Percentiles rank a stretch among this genome's conserved stretches.
phyloP scores from a whole-genome alignment of 1,284 basidiomycete genomes.

The Tylopilus sp. region DNA sequence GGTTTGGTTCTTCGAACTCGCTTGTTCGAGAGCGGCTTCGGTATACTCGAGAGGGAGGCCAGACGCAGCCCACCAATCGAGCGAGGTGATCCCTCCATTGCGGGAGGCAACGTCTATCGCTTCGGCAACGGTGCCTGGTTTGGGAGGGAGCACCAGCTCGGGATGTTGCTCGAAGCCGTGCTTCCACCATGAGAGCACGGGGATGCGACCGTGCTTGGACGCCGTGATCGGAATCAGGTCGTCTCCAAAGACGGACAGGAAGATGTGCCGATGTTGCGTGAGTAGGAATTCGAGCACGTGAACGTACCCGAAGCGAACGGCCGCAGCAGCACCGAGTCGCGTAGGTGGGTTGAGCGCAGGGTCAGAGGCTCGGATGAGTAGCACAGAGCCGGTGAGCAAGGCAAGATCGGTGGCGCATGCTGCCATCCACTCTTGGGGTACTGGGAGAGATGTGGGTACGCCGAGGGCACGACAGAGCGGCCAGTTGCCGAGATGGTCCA shows the following conservation, averaged over 20 bases:
- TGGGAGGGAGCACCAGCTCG: slow-evolving; percentile 51
- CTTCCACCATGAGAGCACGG: slow-evolving; percentile 80
- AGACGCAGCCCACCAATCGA: slow-evolving; percentile 68
- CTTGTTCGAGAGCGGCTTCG: slow-evolving; percentile 70
- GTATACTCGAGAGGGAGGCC: slow-evolving; percentile 64
- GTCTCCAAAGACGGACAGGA: slow-evolving; percentile 54
- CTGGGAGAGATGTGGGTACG: slow-evolving; percentile 61
- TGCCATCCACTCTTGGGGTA: slow-evolving; percentile 65
- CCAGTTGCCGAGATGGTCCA: slow-evolving; percentile 77
- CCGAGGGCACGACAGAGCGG: slow-evolving; percentile 74
- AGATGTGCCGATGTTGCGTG: slow-evolving; percentile 58
- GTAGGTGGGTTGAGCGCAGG: slow-evolving; percentile 57
- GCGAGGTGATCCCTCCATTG: slow-evolving; percentile 58
- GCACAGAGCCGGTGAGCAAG: slow-evolving; percentile 60
- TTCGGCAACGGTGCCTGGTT: slow-evolving; percentile 50
- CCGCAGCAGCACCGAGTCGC: slow-evolving; percentile 59
- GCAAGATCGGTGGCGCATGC: slow-evolving; percentile 66
- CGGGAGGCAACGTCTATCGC: slow-evolving; percentile 71
- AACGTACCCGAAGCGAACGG: slow-evolving; percentile 71
- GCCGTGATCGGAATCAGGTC: slow-evolving; percentile 72
- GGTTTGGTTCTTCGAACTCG: slow-evolving; percentile 69
- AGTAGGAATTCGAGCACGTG: slow-evolving; percentile 70
- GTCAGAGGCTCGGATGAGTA: slow-evolving; percentile 54
- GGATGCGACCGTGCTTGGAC: slow-evolving; percentile 64
- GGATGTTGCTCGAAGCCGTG: slow-evolving; percentile 56